A percentile compares a stretch with the other conserved stretches of the same genome.
Conservation (phyloP, 768 basidiomycete species). For the Phylloporus sp. region DNA sequence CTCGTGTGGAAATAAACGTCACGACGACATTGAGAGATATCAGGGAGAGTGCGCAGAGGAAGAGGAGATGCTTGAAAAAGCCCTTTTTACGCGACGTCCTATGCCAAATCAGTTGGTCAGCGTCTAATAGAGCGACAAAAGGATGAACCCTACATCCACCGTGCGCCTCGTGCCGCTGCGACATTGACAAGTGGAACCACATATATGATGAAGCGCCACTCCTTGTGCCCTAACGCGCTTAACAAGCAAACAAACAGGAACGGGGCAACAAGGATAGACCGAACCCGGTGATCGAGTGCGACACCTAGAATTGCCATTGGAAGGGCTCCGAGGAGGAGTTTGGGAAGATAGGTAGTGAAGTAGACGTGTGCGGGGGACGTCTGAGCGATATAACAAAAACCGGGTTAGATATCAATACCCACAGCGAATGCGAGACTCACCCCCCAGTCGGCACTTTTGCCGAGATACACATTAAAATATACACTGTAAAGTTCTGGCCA, state of each 20-base stretch:
- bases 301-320: constrained; percentile 58
- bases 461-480: constrained; percentile 82
- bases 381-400: constrained; percentile 32
- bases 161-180: constrained; percentile 62
- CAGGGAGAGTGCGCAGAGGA: constrained; percentile 43
- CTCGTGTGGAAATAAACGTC: constrained; percentile 48
- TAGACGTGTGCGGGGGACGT: constrained; percentile 68
- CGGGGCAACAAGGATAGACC: constrained; percentile 47
- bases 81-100: constrained; percentile 50
- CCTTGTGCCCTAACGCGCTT: constrained; percentile 85
- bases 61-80: constrained; percentile 40
- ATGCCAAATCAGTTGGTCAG: constrained; percentile 1
- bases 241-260: constrained; percentile 55
- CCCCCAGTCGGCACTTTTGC: constrained; percentile 90
- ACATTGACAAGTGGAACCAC: constrained; percentile 78
- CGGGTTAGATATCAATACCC: constrained; percentile 1
- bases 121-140: not conserved
- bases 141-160: constrained; percentile 50
- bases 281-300: constrained; percentile 43
- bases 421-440: constrained; percentile 46
- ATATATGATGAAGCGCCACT: constrained; percentile 96
- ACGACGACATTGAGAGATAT: constrained; percentile 48
- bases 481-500: constrained; percentile 86
- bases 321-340: constrained; percentile 61
- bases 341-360: constrained; percentile 64